These are phyloP conservation scores for Colletotrichum echinochloae DNA, from an alignment of 2,329 filamentous ascomycete genomes.

Conservation along the genomic window DNA sequence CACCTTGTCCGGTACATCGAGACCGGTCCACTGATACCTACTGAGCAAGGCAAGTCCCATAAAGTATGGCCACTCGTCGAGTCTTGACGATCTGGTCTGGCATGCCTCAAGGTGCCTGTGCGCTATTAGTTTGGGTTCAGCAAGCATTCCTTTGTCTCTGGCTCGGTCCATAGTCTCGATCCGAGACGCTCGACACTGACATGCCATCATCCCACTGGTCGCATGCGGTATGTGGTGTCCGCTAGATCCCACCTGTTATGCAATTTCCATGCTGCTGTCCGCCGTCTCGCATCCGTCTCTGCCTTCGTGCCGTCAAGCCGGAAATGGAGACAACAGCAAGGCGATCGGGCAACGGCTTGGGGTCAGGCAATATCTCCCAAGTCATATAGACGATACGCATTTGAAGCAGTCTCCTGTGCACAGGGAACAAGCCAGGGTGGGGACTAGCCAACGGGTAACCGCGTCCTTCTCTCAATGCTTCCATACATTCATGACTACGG, in stretches of 20 bases:
- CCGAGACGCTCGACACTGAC: slow-evolving; percentile 9
- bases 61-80: no score
- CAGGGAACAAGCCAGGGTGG: slow-evolving; percentile 34
- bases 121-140: background rate
- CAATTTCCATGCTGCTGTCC: slow-evolving; percentile 15
- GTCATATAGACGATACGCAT: slow-evolving; percentile 30
- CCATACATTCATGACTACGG: slow-evolving; percentile 33
- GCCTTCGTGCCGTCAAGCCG: slow-evolving; percentile 13
- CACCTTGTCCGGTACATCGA: background rate
- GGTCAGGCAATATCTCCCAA: slow-evolving; percentile 14
- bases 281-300: background rate
- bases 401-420: slow-evolving; percentile 20
- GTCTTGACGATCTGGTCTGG: background rate
- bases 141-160: slow-evolving; percentile 24
- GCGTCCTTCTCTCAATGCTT: slow-evolving; percentile 35
- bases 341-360: background rate
- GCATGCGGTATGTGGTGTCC: slow-evolving; percentile 14
- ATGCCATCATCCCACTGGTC: slow-evolving; percentile 21
- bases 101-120: slow-evolving; percentile 3
- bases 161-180: slow-evolving; percentile 19
- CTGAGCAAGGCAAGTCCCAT: slow-evolving; percentile 2
- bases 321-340: slow-evolving; percentile 20
- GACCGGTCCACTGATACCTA: background rate
- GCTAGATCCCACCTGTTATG: slow-evolving; percentile 19
- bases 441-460: slow-evolving; percentile 6